Evolutionary conservation across 768 basidiomycete genomes (phyloP).

Genomic region (Cystofilobasidium bisporidii): DNA sequence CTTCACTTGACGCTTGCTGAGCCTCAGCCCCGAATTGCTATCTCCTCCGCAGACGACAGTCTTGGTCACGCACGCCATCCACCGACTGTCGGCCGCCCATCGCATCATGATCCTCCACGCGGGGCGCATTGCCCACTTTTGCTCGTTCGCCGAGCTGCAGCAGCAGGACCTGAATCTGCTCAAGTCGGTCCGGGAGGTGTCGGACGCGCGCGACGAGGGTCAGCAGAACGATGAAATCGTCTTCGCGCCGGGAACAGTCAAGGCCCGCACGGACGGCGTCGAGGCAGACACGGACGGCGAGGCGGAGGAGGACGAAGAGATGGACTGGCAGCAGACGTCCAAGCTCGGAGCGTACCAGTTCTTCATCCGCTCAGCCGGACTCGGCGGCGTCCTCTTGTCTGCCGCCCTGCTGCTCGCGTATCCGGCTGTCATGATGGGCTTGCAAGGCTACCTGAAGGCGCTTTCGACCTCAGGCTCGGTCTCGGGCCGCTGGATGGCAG

Average conservation of each 20-base stretch:
- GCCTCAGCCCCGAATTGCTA: no score
- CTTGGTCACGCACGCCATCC: conserved; percentile 32
- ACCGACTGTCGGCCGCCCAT: conserved; percentile 28
- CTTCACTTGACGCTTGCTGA: no score
- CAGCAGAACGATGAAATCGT: no score
- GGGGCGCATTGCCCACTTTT: conserved; percentile 27
- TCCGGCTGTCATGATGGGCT: background rate
- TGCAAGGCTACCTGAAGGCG: background rate
- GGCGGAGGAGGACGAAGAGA: conserved; percentile 17
- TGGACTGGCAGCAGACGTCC: background rate
- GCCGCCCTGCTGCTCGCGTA: background rate
- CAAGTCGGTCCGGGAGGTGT: background rate
- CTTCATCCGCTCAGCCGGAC: background rate
- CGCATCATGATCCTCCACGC: conserved; percentile 28
- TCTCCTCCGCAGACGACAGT: conserved; percentile 12
- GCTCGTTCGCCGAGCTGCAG: conserved; percentile 24
- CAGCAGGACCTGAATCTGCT: background rate
- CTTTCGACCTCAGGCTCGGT: background rate
- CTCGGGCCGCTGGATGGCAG: background rate
- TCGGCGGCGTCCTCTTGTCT: background rate
- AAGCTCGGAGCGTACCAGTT: conserved; percentile 1
- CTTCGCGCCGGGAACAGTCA: background rate
- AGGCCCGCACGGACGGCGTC: background rate
- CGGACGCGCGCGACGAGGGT: background rate
- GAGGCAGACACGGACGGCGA: background rate